A percentile compares a stretch with the other conserved stretches of the same genome.
Conservation (phyloP, 2,329 filamentous ascomycete genomes). For the Helminthosporium solani region DNA sequence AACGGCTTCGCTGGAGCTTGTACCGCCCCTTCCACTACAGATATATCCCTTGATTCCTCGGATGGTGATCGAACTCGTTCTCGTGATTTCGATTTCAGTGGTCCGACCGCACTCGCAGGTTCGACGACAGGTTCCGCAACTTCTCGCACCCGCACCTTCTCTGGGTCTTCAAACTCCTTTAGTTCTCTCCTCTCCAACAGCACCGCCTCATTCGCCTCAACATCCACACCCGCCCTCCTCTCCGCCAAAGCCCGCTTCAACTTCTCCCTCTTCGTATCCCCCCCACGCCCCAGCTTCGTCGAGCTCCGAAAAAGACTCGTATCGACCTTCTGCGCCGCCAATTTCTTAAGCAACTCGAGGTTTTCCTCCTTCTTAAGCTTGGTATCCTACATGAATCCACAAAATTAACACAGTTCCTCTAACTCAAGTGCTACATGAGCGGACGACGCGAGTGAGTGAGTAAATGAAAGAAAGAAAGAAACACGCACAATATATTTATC, state of each 20-base stretch:
- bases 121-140: constrained; percentile 32
- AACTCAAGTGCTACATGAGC: too few species aligned
- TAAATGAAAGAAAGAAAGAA: too few species aligned
- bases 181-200: constrained; percentile 51
- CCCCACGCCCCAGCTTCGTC: constrained; percentile 66
- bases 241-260: constrained; percentile 65
- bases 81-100: neutral
- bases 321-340: constrained; percentile 77
- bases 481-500: constrained; percentile 65
- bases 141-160: constrained; percentile 22
- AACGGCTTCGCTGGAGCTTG: constrained; percentile 3
- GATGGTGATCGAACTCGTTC: constrained; percentile 23
- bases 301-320: constrained; percentile 79
- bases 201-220: constrained; percentile 55
- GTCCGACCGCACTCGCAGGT: constrained; percentile 14
- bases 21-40: constrained; percentile 2
- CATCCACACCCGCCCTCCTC: constrained; percentile 62
- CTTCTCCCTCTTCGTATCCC: constrained; percentile 71
- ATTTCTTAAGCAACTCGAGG: constrained; percentile 75
- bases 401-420: neutral
- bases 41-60: constrained; percentile 16
- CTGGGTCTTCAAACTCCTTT: constrained; percentile 11
- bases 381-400: constrained; percentile 59
- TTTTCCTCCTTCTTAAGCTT: constrained; percentile 96
- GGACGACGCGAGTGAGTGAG: too few species aligned